Percentiles rank a stretch among this genome's conserved stretches.
Evolutionary conservation across 305 asterid species (phyloP).

Genomic region (Withania somnifera): DNA sequence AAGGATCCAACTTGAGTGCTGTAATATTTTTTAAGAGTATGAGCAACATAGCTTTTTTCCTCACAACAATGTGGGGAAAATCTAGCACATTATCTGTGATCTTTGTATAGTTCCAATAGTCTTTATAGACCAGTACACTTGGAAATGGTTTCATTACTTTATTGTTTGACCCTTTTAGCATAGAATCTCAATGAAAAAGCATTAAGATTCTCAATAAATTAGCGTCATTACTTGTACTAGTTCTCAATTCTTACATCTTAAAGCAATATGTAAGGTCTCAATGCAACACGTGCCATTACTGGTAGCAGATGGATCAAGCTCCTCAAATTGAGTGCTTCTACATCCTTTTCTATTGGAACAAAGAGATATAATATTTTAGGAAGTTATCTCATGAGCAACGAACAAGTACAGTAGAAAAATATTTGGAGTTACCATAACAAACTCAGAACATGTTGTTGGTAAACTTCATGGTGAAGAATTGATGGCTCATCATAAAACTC

Average conservation of each 20-base stretch:
- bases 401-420: slow-evolving; percentile 7
- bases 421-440: slow-evolving; percentile 6
- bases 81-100: background rate
- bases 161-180: background rate
- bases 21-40: too few relatives aligned
- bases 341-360: slow-evolving; percentile 28
- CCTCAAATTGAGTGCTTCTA: slow-evolving; percentile 36
- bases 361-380: slow-evolving; percentile 21
- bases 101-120: background rate
- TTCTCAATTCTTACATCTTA: background rate
- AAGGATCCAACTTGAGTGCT: too few relatives aligned
- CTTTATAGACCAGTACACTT: background rate
- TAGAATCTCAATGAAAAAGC: background rate
- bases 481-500: slow-evolving; percentile 4
- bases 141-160: background rate
- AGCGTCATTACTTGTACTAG: background rate
- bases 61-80: background rate
- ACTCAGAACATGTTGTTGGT: slow-evolving; percentile 17
- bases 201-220: background rate
- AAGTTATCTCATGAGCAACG: slow-evolving; percentile 18
- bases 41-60: too few relatives aligned
- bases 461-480: slow-evolving; percentile 16
- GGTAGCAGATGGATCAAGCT: slow-evolving; percentile 62
- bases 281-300: slow-evolving; percentile 21
- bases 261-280: slow-evolving; percentile 13